Conservation (phyloP, 768 basidiomycete genomes). For the Vararia minispora region DNA sequence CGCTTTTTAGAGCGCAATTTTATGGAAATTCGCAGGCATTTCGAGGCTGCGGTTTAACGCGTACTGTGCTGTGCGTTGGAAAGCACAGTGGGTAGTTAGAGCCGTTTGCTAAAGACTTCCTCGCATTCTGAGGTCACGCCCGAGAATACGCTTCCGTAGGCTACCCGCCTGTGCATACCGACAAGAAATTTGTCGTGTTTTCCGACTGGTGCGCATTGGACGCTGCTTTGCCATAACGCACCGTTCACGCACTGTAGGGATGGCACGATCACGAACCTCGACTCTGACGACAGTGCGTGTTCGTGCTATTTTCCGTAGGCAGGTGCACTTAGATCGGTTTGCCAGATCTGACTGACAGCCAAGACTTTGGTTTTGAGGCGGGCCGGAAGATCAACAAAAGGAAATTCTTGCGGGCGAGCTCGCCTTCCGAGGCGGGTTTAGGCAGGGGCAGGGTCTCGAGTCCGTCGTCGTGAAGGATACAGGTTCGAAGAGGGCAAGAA, state of each 20-base stretch:
- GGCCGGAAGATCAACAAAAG: conserved; percentile 66
- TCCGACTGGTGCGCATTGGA: conserved; percentile 91
- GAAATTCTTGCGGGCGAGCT: conserved; percentile 51
- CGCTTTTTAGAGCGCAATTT: too few species aligned
- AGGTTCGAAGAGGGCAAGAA: conserved; percentile 82
- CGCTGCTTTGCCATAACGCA: too few species aligned
- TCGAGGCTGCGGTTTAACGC: too few species aligned
- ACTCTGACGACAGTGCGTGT: conserved; percentile 82
- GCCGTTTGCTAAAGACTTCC: too few species aligned
- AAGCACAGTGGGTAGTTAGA: too few species aligned
- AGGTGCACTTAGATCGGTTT: background rate
- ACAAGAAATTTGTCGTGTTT: conserved; percentile 77
- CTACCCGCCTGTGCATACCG: conserved; percentile 68
- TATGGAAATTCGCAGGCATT: too few species aligned
- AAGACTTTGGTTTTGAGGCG: conserved; percentile 72
- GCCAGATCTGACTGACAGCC: conserved; percentile 78
- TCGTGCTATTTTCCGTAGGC: conserved; percentile 1
- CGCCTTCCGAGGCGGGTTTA: conserved; percentile 82
- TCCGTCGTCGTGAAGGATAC: conserved; percentile 68
- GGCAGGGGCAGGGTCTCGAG: conserved; percentile 73
- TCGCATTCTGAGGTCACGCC: conserved; percentile 25
- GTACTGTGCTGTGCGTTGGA: too few species aligned
- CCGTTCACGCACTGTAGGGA: conserved; percentile 36
- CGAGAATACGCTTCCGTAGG: conserved; percentile 63
- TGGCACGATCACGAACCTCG: conserved; percentile 86